Conservation (phyloP, 73 alveolate species). For the Paramecium pentaurelia region DNA sequence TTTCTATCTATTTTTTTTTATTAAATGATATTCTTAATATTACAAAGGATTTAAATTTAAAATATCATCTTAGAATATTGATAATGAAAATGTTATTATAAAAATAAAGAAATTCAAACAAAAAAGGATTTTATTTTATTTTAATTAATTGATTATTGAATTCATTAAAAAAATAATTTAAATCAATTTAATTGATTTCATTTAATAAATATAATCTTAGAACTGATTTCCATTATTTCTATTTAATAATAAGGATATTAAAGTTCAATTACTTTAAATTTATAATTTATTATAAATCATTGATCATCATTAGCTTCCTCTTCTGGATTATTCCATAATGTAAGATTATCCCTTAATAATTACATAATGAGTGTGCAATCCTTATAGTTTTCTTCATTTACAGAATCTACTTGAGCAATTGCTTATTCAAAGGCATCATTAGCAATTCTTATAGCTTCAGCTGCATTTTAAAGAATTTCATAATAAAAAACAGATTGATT, state of each 20-base stretch:
- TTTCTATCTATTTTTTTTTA: too few species aligned
- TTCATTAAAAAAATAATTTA: too few species aligned
- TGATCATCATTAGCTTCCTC: constrained; percentile 61
- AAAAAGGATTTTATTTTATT: too few species aligned
- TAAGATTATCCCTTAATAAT: constrained; percentile 86
- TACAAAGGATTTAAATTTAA: not conserved
- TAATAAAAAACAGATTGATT: constrained; percentile 91
- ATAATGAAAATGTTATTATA: not conserved
- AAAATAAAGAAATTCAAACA: not conserved
- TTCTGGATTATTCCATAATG: constrained; percentile 85
- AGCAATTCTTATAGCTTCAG: constrained; percentile 86
- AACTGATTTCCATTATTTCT: not conserved
- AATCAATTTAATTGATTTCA: not conserved
- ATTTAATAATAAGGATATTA: not conserved
- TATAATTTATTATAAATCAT: not conserved
- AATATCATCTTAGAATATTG: not conserved
- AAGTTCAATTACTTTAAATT: not conserved
- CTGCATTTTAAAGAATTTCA: constrained; percentile 80
- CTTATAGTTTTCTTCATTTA: constrained; percentile 89
- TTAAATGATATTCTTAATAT: not conserved
- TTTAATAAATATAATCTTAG: not conserved
- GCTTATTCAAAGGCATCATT: constrained; percentile 85
- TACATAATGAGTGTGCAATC: constrained; percentile 86
- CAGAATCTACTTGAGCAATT: constrained; percentile 79
- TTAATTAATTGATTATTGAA: too few species aligned